Evolutionary conservation across 306 rosid genomes (phyloP).

Genomic region (Senna siamea): DNA sequence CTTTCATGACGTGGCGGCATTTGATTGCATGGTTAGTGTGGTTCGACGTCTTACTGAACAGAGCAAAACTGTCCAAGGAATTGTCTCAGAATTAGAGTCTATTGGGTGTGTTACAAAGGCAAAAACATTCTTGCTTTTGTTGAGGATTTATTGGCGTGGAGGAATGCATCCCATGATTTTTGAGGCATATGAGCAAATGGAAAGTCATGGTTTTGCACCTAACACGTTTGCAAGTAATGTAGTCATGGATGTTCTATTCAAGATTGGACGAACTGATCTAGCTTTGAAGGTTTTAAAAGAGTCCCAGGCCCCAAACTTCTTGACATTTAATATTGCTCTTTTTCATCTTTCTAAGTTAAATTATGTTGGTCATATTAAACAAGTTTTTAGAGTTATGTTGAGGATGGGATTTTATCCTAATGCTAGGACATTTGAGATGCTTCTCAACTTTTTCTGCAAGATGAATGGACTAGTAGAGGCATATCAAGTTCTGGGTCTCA

Average conservation of each 20-base stretch:
- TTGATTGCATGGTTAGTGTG: slow-evolving; percentile 49
- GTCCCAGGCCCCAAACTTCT: slow-evolving; percentile 50
- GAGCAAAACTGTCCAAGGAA: slow-evolving; percentile 44
- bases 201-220: slow-evolving; percentile 44
- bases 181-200: slow-evolving; percentile 53
- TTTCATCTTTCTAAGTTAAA: slow-evolving; percentile 50
- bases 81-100: slow-evolving; percentile 46
- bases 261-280: slow-evolving; percentile 38
- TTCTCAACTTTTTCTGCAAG: slow-evolving; percentile 61
- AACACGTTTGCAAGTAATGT: slow-evolving; percentile 60
- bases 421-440: slow-evolving; percentile 46
- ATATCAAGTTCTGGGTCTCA: slow-evolving; percentile 58
- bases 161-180: slow-evolving; percentile 51
- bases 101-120: slow-evolving; percentile 58
- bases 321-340: slow-evolving; percentile 57
- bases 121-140: slow-evolving; percentile 50
- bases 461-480: slow-evolving; percentile 49
- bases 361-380: slow-evolving; percentile 33
- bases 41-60: slow-evolving; percentile 43
- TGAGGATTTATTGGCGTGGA: slow-evolving; percentile 61
- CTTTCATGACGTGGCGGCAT: slow-evolving; percentile 34
- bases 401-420: slow-evolving; percentile 50
- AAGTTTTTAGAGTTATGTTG: slow-evolving; percentile 51
- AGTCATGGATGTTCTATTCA: slow-evolving; percentile 61
- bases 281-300: slow-evolving; percentile 49